Percentiles rank a stretch among this genome's conserved stretches.
These are phyloP conservation scores for Oidiodendron maius DNA, from an alignment of 495 filamentous ascomycete genomes.

Conservation along the genomic window DNA sequence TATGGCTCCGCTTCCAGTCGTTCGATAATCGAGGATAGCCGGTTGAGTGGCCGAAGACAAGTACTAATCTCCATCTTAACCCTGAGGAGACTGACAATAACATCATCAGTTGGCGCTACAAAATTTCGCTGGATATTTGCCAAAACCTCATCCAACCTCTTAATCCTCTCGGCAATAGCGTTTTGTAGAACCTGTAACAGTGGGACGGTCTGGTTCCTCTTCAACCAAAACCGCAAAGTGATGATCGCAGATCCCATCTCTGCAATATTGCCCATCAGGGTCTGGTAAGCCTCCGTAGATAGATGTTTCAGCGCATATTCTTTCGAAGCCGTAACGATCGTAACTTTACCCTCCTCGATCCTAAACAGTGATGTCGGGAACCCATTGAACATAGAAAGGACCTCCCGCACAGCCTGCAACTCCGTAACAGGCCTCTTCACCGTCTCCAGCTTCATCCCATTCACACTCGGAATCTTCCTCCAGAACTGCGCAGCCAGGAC, in stretches of 20 bases:
- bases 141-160: slow-evolving; percentile 36
- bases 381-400: slow-evolving; percentile 78
- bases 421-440: slow-evolving; percentile 55
- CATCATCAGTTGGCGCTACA: slow-evolving; percentile 34
- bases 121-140: slow-evolving; percentile 38
- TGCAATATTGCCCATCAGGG: slow-evolving; percentile 24
- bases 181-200: slow-evolving; percentile 45
- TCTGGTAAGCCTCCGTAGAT: slow-evolving; percentile 24
- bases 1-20: slow-evolving; percentile 20
- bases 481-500: slow-evolving; percentile 61
- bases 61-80: slow-evolving; percentile 55
- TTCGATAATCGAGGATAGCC: slow-evolving; percentile 43
- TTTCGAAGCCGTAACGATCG: slow-evolving; percentile 12
- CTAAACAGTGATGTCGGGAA: slow-evolving; percentile 70
- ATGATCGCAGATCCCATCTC: slow-evolving; percentile 24
- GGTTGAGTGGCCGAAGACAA: slow-evolving; percentile 44
- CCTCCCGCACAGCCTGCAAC: slow-evolving; percentile 68
- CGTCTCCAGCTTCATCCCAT: slow-evolving; percentile 20
- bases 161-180: slow-evolving; percentile 34
- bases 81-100: slow-evolving; percentile 51
- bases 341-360: slow-evolving; percentile 8
- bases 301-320: slow-evolving; percentile 27
- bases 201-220: slow-evolving; percentile 30
- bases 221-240: slow-evolving; percentile 13
- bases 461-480: slow-evolving; percentile 31